Base-by-base conservation (phyloP, 2,329 filamentous ascomycete genomes). In the Calonectria montana region DNA sequence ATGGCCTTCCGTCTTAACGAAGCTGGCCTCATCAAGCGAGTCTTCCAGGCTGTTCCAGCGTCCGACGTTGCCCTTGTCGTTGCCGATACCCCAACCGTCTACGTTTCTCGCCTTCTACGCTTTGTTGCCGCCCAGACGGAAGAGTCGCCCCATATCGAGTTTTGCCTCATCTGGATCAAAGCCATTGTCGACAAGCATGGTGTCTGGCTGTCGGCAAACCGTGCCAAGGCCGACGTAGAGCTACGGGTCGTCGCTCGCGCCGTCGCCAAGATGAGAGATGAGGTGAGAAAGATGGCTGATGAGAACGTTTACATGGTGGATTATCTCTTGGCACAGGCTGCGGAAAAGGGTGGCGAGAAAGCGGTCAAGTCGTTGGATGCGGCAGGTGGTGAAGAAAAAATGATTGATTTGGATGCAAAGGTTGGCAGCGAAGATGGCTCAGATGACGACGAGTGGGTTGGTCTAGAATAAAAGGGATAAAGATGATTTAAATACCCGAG, bases 1-100 rank as follows among this genome's bases (percentile, higher is more conserved):
- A 99, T 99, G 97, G 94, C 96, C 1, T 99, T 99, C 88, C 93
- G 97, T 7, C 91, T 99, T 70, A 98, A 98, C 84, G 94, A 97
- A 82, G 89, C 91, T 5, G 91, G 92, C 25, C 88, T 99, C 57
- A 91, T 98, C 73, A 93, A 94, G 77, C 91, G 92, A 66, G 94
- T 98, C 21, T 98, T 98, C 85, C 93, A 97, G 83, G 90, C 91
- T 2, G 93, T 96, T 27, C 96, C 97, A 1, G 88, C 93, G 48
- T 83, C 87, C 2, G 93, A 96, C 75, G 94, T 98, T 57, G 81
- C 90, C 0, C 90, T 97, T 10, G 92, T 97, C 0, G 94, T 97
- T 27, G 91, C 91, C 65, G 91, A 93, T 37, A 86, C 98, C 43
- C 97, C 97, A 1, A 89, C 90, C 0, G 94, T 98, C 31, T 99